Conservation (phyloP, 495 filamentous ascomycete species). For the Articulospora tetracladia region DNA sequence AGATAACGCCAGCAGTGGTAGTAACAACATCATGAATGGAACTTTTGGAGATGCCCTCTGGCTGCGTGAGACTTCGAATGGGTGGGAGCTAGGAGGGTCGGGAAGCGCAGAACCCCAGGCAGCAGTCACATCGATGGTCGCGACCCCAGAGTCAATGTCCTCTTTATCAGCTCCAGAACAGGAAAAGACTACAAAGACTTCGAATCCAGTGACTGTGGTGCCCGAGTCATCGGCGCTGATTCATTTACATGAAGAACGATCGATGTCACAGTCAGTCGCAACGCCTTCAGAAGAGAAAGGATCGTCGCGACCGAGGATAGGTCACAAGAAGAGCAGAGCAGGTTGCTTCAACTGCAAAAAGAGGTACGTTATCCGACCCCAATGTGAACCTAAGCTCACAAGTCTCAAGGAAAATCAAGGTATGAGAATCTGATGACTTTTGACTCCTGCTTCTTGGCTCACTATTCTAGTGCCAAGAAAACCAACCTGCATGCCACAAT, state of each 20-base stretch:
- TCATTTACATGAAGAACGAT: not conserved
- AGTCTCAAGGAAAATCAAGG: constrained; percentile 23
- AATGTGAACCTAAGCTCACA: not conserved
- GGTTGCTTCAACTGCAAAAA: constrained; percentile 25
- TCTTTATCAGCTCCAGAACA: not conserved
- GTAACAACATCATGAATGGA: not conserved
- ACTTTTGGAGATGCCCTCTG: not conserved
- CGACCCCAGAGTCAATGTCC: not conserved
- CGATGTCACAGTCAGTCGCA: not conserved
- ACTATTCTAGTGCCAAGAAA: constrained; percentile 22
- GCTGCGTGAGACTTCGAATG: not conserved
- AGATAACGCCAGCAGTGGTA: not conserved
- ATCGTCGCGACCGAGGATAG: not conserved
- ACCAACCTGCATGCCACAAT: constrained; percentile 17
- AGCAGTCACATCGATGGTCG: not conserved
- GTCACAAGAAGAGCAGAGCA: constrained; percentile 20
- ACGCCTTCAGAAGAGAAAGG: not conserved
- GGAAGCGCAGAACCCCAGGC: not conserved
- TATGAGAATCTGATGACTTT: not conserved
- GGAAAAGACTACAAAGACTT: not conserved
- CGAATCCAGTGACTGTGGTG: not conserved
- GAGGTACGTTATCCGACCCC: not conserved
- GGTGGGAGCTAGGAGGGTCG: not conserved
- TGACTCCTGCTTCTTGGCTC: not conserved
- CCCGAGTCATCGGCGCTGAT: not conserved